These are phyloP conservation scores for Somion occarium DNA, from an alignment of 1,284 basidiomycete species.

Conservation along the genomic window DNA sequence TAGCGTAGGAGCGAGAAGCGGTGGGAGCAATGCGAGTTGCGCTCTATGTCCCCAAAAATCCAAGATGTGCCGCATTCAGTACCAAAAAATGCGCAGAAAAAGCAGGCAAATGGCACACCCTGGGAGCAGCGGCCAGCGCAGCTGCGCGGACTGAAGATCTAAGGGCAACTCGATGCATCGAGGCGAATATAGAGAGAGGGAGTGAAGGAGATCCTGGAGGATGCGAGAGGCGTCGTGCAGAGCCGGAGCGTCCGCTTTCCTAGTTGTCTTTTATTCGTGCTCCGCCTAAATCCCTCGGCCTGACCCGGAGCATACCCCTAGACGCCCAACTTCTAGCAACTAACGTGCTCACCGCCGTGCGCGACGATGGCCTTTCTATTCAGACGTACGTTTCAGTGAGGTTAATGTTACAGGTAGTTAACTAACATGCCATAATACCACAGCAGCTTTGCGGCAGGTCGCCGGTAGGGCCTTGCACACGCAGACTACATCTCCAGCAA, in stretches of 20 bases:
- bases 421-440: constrained; percentile 3
- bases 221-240: constrained; percentile 26
- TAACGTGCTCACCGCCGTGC: neutral
- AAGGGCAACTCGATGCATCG: constrained; percentile 88
- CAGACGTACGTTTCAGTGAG: constrained; percentile 22
- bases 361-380: constrained; percentile 16
- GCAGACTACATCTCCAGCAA: constrained; percentile 19
- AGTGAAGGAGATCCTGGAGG: constrained; percentile 23
- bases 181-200: constrained; percentile 39
- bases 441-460: constrained; percentile 17
- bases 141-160: constrained; percentile 77
- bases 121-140: constrained; percentile 60
- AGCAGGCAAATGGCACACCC: constrained; percentile 39
- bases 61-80: constrained; percentile 17
- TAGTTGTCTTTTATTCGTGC: constrained; percentile 18
- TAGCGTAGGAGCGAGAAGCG: constrained; percentile 85
- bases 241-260: constrained; percentile 16
- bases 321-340: constrained; percentile 8
- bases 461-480: constrained; percentile 28
- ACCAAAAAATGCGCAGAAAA: constrained; percentile 14
- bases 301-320: constrained; percentile 3
- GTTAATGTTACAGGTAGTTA: constrained; percentile 6
- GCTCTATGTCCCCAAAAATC: constrained; percentile 38
- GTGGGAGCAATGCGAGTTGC: constrained; percentile 41
- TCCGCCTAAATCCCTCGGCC: constrained; percentile 24